phyloP scores from a whole-genome alignment of 164 flowering plant species.

The Stephania japonica region DNA sequence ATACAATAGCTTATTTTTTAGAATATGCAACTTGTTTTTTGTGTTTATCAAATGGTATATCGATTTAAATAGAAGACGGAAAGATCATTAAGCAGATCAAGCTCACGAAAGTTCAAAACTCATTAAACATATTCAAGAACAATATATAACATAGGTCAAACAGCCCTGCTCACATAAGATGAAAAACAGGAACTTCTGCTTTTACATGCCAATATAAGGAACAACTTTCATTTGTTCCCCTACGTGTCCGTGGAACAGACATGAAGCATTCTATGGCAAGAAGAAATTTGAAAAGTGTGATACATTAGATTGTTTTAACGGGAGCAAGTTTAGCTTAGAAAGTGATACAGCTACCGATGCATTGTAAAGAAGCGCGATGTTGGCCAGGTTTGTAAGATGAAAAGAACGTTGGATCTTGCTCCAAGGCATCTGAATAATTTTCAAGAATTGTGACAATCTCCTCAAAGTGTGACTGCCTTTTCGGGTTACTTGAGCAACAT shows the following conservation, averaged over 20 bases:
- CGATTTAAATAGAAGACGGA: neutral
- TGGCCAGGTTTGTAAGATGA: slow-evolving; percentile 35
- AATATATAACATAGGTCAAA: neutral
- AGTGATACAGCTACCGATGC: slow-evolving; percentile 46
- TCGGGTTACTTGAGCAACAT: slow-evolving; percentile 88
- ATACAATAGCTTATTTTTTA: too few species aligned
- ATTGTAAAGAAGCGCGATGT: slow-evolving; percentile 24
- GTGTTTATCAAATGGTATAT: neutral
- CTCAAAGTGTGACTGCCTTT: slow-evolving; percentile 71
- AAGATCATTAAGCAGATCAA: neutral
- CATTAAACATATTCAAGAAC: neutral
- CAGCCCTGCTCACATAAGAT: neutral
- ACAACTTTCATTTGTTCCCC: slow-evolving; percentile 4
- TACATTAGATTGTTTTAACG: slow-evolving; percentile 24
- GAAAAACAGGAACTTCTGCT: neutral
- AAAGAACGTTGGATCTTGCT: slow-evolving; percentile 71
- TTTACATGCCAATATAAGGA: slow-evolving; percentile 8
- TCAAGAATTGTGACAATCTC: slow-evolving; percentile 68
- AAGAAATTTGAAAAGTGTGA: slow-evolving; percentile 16
- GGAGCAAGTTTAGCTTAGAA: slow-evolving; percentile 16
- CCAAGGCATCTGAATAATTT: slow-evolving; percentile 43
- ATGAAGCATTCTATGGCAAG: neutral
- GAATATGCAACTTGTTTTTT: too few species aligned
- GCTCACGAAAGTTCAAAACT: neutral
- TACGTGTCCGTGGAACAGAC: neutral